These are phyloP conservation scores for Rhodotorula toruloides DNA, from an alignment of 768 basidiomycete species.

Conservation along the genomic window DNA sequence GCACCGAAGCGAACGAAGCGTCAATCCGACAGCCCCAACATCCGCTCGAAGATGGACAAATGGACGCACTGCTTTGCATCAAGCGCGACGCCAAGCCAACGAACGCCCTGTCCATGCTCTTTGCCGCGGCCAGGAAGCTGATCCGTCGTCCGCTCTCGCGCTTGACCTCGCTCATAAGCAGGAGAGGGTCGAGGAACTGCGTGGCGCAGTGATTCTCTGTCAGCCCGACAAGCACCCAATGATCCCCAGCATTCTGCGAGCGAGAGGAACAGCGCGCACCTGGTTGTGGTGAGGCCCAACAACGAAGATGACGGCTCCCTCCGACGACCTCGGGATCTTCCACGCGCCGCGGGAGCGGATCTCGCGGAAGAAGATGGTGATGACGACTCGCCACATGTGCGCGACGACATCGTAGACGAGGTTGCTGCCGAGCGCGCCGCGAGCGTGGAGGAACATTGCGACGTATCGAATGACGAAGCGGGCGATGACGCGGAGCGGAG, in stretches of 20 bases:
- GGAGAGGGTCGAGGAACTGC: constrained; percentile 86
- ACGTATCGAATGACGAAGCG: constrained; percentile 27
- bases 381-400: constrained; percentile 76
- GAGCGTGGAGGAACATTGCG: constrained; percentile 38
- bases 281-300: constrained; percentile 90
- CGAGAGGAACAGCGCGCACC: constrained; percentile 50
- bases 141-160: constrained; percentile 75
- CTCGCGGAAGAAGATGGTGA: constrained; percentile 94
- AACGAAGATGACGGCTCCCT: constrained; percentile 88
- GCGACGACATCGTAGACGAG: constrained; percentile 66
- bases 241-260: background rate
- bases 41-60: background rate
- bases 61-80: constrained; percentile 77
- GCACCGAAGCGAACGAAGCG: constrained; percentile 1
- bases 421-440: constrained; percentile 29
- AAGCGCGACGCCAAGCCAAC: constrained; percentile 74
- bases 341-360: constrained; percentile 88
- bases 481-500: constrained; percentile 16
- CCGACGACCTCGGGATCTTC: constrained; percentile 67
- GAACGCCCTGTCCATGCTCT: constrained; percentile 71
- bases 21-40: background rate
- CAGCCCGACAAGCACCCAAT: background rate
- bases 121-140: constrained; percentile 80
- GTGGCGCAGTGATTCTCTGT: background rate
- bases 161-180: constrained; percentile 77